A percentile compares a stretch with the other conserved stretches of the same genome.
These are phyloP conservation scores for Rhodotorula taiwanensis DNA, from an alignment of 768 basidiomycete species.

Conservation along the genomic window DNA sequence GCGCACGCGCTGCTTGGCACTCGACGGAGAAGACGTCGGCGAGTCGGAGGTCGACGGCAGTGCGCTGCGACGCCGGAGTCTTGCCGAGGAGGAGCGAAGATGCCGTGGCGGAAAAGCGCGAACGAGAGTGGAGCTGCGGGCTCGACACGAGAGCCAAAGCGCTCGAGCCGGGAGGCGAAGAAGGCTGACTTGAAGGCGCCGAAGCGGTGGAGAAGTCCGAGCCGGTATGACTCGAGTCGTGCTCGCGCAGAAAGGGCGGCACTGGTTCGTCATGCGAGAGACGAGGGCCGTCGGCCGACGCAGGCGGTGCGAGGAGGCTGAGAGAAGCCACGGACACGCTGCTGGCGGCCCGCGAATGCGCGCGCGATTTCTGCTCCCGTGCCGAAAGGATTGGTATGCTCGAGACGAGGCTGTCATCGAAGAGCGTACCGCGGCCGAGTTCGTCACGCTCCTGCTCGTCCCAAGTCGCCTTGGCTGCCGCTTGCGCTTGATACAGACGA, in stretches of 20 bases:
- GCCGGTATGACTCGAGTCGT: too few relatives aligned
- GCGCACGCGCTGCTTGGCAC: conserved; percentile 58
- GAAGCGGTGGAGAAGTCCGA: background rate
- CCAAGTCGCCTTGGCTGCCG: conserved; percentile 17
- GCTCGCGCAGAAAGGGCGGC: background rate
- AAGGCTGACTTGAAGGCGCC: background rate
- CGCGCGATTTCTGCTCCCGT: too few relatives aligned
- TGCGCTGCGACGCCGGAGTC: conserved; percentile 57
- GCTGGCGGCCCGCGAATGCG: conserved; percentile 19
- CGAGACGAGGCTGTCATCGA: conserved; percentile 59
- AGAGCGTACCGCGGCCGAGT: conserved; percentile 45
- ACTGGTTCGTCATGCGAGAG: background rate
- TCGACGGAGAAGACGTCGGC: conserved; percentile 72
- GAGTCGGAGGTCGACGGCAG: conserved; percentile 67
- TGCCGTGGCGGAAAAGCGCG: conserved; percentile 28
- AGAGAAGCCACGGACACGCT: conserved; percentile 6
- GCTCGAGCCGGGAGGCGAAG: background rate
- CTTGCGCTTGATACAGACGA: conserved; percentile 55
- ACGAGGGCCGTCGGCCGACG: background rate
- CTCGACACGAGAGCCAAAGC: background rate
- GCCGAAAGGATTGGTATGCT: conserved; percentile 53
- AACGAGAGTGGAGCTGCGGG: conserved; percentile 31
- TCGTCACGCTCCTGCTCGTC: conserved; percentile 11
- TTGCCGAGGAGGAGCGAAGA: conserved; percentile 51
- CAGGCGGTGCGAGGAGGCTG: background rate